A percentile compares a stretch with the other conserved stretches of the same genome.
Evolutionary conservation across 768 basidiomycete species (phyloP).

Genomic region (Chlorophyllum brunneum): DNA sequence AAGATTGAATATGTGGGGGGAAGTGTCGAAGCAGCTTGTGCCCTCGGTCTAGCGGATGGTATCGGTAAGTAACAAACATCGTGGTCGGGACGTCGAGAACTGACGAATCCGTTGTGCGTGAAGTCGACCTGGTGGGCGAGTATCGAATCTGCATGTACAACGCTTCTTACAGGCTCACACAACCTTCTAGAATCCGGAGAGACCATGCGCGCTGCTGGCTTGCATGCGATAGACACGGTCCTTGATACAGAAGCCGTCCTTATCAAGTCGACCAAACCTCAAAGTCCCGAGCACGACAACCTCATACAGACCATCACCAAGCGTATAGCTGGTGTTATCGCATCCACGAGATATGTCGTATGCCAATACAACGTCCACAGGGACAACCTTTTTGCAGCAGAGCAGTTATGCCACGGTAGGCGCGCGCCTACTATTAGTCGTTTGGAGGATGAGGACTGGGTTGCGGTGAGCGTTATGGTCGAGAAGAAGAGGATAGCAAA

Average conservation of each 20-base stretch:
- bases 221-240: slow-evolving; percentile 89
- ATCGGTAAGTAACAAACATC: slow-evolving; percentile 59
- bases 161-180: neutral
- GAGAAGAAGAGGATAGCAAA: slow-evolving; percentile 75
- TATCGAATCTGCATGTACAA: slow-evolving; percentile 11
- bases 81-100: slow-evolving; percentile 2
- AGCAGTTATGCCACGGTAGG: slow-evolving; percentile 80
- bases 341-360: slow-evolving; percentile 80
- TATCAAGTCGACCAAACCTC: slow-evolving; percentile 71
- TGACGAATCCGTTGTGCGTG: slow-evolving; percentile 7
- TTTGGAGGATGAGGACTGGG: slow-evolving; percentile 83
- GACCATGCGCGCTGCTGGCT: slow-evolving; percentile 97
- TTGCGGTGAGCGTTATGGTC: slow-evolving; percentile 91
- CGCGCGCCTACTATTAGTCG: slow-evolving; percentile 85
- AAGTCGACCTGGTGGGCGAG: slow-evolving; percentile 94
- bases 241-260: slow-evolving; percentile 85
- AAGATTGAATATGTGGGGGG: slow-evolving; percentile 95
- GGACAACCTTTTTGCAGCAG: slow-evolving; percentile 55
- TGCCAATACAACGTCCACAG: slow-evolving; percentile 92
- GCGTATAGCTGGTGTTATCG: slow-evolving; percentile 90
- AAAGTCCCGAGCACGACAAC: slow-evolving; percentile 56
- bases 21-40: slow-evolving; percentile 97
- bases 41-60: slow-evolving; percentile 93
- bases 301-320: slow-evolving; percentile 78
- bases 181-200: slow-evolving; percentile 83